Evolutionary conservation across 306 rosid genomes (phyloP).

Genomic region (Fagus sylvatica): DNA sequence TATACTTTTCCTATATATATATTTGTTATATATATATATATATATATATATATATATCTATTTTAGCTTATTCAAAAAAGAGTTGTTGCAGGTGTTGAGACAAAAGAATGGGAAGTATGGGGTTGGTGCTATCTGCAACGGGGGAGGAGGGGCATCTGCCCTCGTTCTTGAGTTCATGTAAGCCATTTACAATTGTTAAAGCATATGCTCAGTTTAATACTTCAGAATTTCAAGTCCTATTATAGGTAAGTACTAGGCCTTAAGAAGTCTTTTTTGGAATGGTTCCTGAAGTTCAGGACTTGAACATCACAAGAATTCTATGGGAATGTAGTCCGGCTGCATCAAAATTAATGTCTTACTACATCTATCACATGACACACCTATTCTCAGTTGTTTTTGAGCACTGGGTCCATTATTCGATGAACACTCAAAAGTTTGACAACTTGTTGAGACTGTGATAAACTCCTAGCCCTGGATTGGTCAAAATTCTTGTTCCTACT

Average conservation of each 20-base stretch:
- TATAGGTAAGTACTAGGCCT: background rate
- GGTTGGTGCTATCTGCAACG: conserved; percentile 80
- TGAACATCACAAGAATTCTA: too few relatives aligned
- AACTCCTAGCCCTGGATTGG: too few relatives aligned
- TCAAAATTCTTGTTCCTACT: too few relatives aligned
- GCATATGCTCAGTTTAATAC: conserved; percentile 3
- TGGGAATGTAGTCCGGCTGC: too few relatives aligned
- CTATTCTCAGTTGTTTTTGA: too few relatives aligned
- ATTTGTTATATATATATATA: background rate
- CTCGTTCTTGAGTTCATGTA: conserved; percentile 81
- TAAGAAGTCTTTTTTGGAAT: background rate
- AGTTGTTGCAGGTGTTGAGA: conserved; percentile 69
- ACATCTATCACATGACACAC: too few relatives aligned
- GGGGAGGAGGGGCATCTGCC: conserved; percentile 99
- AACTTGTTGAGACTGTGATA: too few relatives aligned
- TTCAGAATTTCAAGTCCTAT: background rate
- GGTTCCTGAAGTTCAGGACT: background rate
- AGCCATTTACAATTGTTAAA: conserved; percentile 32
- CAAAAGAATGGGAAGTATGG: conserved; percentile 83
- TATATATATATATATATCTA: conserved; percentile 2
- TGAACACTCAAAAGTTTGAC: too few relatives aligned
- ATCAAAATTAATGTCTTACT: too few relatives aligned
- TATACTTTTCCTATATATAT: background rate
- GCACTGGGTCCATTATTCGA: too few relatives aligned
- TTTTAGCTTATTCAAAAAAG: conserved; percentile 22